phyloP scores from a whole-genome alignment of 1,284 basidiomycete genomes.

The Ceratobasidium sp. region DNA sequence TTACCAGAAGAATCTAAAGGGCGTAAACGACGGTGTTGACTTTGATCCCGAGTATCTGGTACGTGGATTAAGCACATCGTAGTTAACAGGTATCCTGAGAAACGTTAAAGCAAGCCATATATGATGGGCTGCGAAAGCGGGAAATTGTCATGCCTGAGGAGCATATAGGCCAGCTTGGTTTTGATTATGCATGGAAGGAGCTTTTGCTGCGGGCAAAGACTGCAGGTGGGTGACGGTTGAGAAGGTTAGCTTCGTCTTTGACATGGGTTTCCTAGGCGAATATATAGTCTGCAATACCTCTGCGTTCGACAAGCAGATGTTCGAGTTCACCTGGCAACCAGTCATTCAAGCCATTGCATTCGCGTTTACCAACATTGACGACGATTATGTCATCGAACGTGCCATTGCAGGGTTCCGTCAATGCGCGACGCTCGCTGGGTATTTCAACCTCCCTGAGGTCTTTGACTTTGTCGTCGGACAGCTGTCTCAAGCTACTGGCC shows the following conservation, averaged over 20 bases:
- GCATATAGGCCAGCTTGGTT: constrained; percentile 95
- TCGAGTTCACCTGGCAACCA: constrained; percentile 90
- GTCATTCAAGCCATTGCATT: constrained; percentile 91
- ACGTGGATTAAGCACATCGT: constrained; percentile 51
- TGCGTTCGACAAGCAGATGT: constrained; percentile 92
- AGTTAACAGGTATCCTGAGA: not conserved
- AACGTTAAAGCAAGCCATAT: constrained; percentile 81
- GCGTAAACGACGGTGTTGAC: constrained; percentile 89
- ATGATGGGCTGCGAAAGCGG: constrained; percentile 92
- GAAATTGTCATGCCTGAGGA: constrained; percentile 99
- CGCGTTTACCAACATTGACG: constrained; percentile 95
- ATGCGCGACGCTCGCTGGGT: constrained; percentile 92
- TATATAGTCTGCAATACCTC: constrained; percentile 84
- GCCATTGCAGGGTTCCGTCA: constrained; percentile 96
- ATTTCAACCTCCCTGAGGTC: constrained; percentile 91
- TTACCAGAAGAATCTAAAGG: constrained; percentile 91
- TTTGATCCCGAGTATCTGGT: constrained; percentile 91
- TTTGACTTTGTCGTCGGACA: constrained; percentile 97
- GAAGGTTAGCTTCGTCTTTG: constrained; percentile 38
- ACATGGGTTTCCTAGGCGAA: constrained; percentile 64
- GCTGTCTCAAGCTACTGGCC: constrained; percentile 87
- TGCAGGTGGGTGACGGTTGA: constrained; percentile 66
- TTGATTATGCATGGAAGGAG: constrained; percentile 99
- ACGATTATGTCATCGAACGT: constrained; percentile 96
- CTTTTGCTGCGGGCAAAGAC: constrained; percentile 85